phyloP scores from a whole-genome alignment of 2,329 filamentous ascomycete genomes.

The Claviceps digitariae region DNA sequence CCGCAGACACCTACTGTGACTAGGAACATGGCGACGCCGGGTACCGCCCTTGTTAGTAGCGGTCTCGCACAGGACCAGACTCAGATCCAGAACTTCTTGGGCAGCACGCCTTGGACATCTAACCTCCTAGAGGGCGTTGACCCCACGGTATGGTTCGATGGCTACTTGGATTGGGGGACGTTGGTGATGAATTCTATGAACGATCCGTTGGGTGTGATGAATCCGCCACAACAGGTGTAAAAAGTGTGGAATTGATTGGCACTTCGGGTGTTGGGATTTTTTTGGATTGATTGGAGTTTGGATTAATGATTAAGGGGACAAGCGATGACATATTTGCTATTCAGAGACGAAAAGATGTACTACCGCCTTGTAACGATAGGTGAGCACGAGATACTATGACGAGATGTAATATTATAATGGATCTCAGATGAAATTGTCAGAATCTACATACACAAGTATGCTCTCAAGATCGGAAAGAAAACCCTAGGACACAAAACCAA shows the following conservation, averaged over 20 bases:
- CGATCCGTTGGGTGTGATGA: conserved; percentile 5
- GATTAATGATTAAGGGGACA: background rate
- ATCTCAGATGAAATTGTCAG: background rate
- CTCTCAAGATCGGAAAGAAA: background rate
- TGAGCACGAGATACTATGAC: background rate
- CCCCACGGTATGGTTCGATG: conserved; percentile 22
- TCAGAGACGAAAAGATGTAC: background rate
- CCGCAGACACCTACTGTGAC: conserved; percentile 4
- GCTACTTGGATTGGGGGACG: conserved; percentile 21
- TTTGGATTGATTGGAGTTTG: background rate
- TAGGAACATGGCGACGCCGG: conserved; percentile 1
- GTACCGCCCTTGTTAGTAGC: conserved; percentile 4
- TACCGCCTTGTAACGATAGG: background rate
- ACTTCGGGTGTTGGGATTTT: background rate
- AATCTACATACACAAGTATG: background rate
- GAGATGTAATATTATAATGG: background rate
- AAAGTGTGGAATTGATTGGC: background rate
- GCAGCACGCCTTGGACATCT: conserved; percentile 16
- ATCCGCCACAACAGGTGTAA: conserved; percentile 2
- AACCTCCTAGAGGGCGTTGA: conserved; percentile 21
- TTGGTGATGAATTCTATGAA: conserved; percentile 20
- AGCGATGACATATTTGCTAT: background rate
- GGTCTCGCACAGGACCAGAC: conserved; percentile 13
- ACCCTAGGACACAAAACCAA: background rate
- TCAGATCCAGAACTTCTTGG: conserved; percentile 14